phyloP scores from a whole-genome alignment of 208 protist species.

The Eutreptiella sp. region DNA sequence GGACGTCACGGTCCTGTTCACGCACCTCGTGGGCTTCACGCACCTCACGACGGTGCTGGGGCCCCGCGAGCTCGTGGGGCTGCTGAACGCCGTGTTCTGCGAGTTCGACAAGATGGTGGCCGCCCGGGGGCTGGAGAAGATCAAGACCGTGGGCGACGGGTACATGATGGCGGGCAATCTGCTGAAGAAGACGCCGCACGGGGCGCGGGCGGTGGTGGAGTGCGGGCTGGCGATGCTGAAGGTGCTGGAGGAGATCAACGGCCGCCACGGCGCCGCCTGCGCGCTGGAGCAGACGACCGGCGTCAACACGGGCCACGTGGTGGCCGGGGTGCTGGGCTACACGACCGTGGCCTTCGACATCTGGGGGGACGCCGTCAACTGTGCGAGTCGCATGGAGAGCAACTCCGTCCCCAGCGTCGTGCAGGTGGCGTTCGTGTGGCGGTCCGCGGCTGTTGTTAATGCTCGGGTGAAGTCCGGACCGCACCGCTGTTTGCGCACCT shows the following conservation, averaged over 20 bases:
- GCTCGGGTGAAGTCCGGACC: too few species aligned
- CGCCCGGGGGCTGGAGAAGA: slow-evolving; percentile 43
- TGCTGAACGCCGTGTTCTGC: slow-evolving; percentile 45
- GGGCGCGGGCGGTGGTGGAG: too few species aligned
- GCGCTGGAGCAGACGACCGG: slow-evolving; percentile 42
- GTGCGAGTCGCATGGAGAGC: slow-evolving; percentile 44
- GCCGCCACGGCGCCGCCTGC: slow-evolving; percentile 32
- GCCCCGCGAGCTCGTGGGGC: slow-evolving; percentile 40
- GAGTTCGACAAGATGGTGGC: slow-evolving; percentile 45
- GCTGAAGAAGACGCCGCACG: too few species aligned
- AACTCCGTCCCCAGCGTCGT: slow-evolving; percentile 37
- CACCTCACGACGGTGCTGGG: slow-evolving; percentile 36
- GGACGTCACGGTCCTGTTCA: slow-evolving; percentile 46
- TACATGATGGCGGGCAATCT: slow-evolving; percentile 44
- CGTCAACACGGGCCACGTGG: slow-evolving; percentile 38
- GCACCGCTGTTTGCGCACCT: too few species aligned
- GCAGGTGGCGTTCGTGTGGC: too few species aligned
- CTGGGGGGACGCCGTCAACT: slow-evolving; percentile 45
- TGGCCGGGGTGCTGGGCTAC: slow-evolving; percentile 42
- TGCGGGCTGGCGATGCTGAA: too few species aligned
- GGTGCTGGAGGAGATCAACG: too few species aligned
- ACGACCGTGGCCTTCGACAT: slow-evolving; percentile 46
- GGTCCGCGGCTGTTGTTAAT: too few species aligned
- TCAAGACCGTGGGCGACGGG: slow-evolving; percentile 52
- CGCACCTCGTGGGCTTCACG: slow-evolving; percentile 49